phyloP scores from a whole-genome alignment of 768 basidiomycete species.

The Rhizopogon roseolus region DNA sequence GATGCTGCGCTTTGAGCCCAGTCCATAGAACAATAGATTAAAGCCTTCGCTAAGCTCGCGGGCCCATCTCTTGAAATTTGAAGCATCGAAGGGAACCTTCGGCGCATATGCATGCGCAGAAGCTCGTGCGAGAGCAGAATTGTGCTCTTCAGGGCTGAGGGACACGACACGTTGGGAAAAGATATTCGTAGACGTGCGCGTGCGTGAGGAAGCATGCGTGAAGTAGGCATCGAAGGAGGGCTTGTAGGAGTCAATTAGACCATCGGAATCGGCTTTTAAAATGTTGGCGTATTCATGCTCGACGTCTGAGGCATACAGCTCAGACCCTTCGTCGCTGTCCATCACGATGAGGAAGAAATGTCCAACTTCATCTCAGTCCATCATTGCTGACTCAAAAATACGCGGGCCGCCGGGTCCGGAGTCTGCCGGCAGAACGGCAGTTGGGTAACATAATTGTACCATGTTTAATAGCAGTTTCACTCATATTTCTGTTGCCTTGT shows the following conservation, averaged over 20 bases:
- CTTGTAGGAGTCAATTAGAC: slow-evolving; percentile 17
- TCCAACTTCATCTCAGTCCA: no score
- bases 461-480: slow-evolving; percentile 5
- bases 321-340: slow-evolving; percentile 23
- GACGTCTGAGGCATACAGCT: slow-evolving; percentile 23
- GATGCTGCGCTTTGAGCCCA: slow-evolving; percentile 77
- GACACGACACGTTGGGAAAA: slow-evolving; percentile 75
- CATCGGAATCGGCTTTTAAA: slow-evolving; percentile 3
- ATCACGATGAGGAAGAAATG: neutral
- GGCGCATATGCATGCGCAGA: slow-evolving; percentile 11
- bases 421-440: no score
- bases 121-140: slow-evolving; percentile 21
- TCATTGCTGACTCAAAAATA: no score
- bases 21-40: slow-evolving; percentile 84
- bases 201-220: slow-evolving; percentile 50
- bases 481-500: neutral
- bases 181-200: slow-evolving; percentile 73
- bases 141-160: slow-evolving; percentile 61
- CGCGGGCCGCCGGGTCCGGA: no score
- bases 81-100: slow-evolving; percentile 3
- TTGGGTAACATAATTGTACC: slow-evolving; percentile 45
- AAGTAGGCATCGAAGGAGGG: slow-evolving; percentile 89
- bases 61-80: slow-evolving; percentile 55
- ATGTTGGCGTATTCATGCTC: slow-evolving; percentile 11
- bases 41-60: slow-evolving; percentile 79